Evolutionary conservation across 495 filamentous ascomycete genomes (phyloP).

Genomic region (Neurospora sp.): DNA sequence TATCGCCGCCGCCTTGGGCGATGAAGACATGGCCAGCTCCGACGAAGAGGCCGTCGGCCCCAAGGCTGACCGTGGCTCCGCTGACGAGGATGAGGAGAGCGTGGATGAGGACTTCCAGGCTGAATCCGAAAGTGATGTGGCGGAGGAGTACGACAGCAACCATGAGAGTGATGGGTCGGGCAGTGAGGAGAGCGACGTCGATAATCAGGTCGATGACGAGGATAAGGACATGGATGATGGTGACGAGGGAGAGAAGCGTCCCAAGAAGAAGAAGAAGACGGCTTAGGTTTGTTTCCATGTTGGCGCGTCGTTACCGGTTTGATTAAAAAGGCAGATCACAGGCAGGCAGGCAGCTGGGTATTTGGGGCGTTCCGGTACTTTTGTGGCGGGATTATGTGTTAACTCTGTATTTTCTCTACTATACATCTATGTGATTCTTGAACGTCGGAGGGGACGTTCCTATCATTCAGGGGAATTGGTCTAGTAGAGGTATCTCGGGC

Average conservation of each 20-base stretch:
- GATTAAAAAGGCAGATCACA: constrained; percentile 1
- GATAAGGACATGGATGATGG: constrained; percentile 23
- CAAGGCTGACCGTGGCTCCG: constrained; percentile 72
- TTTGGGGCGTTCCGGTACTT: background rate
- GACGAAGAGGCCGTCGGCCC: constrained; percentile 76
- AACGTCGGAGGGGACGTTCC: too few species aligned
- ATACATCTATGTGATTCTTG: background rate
- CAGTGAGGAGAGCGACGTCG: constrained; percentile 45
- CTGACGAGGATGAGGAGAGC: constrained; percentile 91
- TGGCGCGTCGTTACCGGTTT: background rate
- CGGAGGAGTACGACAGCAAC: constrained; percentile 87
- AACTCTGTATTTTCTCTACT: background rate
- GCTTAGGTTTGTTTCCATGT: constrained; percentile 6
- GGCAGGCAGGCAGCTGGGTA: background rate
- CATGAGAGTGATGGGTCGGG: constrained; percentile 77
- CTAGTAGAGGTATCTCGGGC: background rate
- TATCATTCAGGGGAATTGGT: background rate
- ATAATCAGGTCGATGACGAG: constrained; percentile 35
- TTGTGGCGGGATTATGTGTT: background rate
- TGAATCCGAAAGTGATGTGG: constrained; percentile 85
- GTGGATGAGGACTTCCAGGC: constrained; percentile 93
- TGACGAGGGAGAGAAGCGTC: constrained; percentile 28
- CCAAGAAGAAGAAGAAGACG: constrained; percentile 43
- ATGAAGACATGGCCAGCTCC: constrained; percentile 63
- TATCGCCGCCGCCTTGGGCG: constrained; percentile 69